phyloP scores from a whole-genome alignment of 306 rosid genomes.

The Comarum palustre region DNA sequence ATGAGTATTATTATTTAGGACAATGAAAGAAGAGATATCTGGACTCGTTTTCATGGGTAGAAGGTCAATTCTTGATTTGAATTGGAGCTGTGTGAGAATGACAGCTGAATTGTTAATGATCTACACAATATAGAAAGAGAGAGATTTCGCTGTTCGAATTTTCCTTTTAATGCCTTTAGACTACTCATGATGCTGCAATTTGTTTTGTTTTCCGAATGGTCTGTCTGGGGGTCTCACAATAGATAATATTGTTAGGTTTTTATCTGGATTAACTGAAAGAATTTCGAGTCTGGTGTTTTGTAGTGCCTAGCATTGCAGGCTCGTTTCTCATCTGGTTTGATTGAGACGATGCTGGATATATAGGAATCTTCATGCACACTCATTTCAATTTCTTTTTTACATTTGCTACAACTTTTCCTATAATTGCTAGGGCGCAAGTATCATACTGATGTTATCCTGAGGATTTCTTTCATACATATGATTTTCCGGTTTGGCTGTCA shows the following conservation, averaged over 20 bases:
- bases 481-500: not conserved
- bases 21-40: not conserved
- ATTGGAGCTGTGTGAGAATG: slow-evolving; percentile 5
- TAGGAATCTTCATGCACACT: not conserved
- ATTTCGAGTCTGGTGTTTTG: not conserved
- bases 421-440: too few species aligned
- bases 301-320: not conserved
- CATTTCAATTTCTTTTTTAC: not conserved
- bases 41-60: not conserved
- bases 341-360: not conserved
- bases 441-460: not conserved
- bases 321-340: not conserved
- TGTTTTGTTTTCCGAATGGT: not conserved
- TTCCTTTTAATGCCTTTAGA: not conserved
- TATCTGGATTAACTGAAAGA: not conserved
- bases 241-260: not conserved
- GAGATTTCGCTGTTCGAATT: not conserved
- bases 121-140: not conserved
- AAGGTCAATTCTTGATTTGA: slow-evolving; percentile 4
- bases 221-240: not conserved
- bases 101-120: slow-evolving; percentile 1
- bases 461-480: not conserved
- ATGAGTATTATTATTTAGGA: not conserved
- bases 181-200: not conserved
- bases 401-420: not conserved